Evolutionary conservation across 495 filamentous ascomycete species (phyloP).

Genomic region (Pseudomonodictys pantanalensis): DNA sequence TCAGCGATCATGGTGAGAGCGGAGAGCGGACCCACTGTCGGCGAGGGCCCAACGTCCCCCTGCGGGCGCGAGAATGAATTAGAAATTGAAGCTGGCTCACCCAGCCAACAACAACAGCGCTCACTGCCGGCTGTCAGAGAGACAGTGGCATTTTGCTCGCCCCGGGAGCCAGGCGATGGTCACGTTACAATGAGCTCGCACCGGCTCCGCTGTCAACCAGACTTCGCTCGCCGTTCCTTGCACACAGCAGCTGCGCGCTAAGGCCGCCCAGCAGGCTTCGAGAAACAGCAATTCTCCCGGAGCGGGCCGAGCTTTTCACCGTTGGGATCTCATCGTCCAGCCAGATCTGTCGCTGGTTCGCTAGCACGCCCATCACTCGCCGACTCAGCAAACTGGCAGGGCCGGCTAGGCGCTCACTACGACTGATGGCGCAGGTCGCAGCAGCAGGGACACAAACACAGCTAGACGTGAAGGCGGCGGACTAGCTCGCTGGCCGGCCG

Average conservation of each 20-base stretch:
- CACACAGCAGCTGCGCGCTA: constrained; percentile 8
- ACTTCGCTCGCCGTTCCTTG: no score
- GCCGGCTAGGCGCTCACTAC: constrained; percentile 12
- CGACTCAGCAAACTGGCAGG: no score
- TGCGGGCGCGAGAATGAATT: constrained; percentile 25
- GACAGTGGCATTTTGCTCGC: not conserved
- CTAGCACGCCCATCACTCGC: not conserved
- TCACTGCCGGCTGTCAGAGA: constrained; percentile 16
- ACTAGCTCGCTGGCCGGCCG: constrained; percentile 2
- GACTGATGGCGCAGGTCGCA: constrained; percentile 28
- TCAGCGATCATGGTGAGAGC: constrained; percentile 33
- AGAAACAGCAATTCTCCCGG: constrained; percentile 34
- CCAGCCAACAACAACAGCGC: constrained; percentile 4
- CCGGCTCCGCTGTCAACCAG: constrained; percentile 25
- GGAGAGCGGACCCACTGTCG: no score
- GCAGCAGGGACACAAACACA: constrained; percentile 6
- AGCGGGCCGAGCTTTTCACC: constrained; percentile 33
- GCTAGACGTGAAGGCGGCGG: not conserved
- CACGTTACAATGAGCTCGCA: constrained; percentile 28
- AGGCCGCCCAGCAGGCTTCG: constrained; percentile 26
- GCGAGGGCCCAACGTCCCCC: no score
- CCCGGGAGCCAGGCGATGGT: constrained; percentile 11
- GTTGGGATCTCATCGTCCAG: constrained; percentile 30
- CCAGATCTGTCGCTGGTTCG: constrained; percentile 25
- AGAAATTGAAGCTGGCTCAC: constrained; percentile 32